A percentile compares a stretch with the other conserved stretches of the same genome.
phyloP scores from a whole-genome alignment of 371 early-diverging fungal species.

The Mortierella sp. region DNA sequence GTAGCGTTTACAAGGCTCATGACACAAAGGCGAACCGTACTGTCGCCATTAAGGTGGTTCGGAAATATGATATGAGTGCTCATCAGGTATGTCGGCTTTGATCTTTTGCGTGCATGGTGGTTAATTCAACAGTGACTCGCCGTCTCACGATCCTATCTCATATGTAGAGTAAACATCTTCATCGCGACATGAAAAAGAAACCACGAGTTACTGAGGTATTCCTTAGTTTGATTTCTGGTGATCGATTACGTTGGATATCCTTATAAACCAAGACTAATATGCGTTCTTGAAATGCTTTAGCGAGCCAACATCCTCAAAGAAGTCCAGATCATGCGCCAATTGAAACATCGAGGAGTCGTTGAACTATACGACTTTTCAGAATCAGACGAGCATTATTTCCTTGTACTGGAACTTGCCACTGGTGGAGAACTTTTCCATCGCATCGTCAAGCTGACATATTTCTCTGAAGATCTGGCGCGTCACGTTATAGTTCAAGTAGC shows the following conservation, averaged over 20 bases:
- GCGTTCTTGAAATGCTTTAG: conserved; percentile 54
- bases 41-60: conserved; percentile 90
- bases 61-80: conserved; percentile 70
- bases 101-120: neutral
- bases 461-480: conserved; percentile 81
- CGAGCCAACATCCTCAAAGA: conserved; percentile 88
- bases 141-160: neutral
- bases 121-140: neutral
- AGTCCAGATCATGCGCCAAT: conserved; percentile 85
- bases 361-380: conserved; percentile 75
- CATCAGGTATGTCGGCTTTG: conserved; percentile 62
- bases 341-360: conserved; percentile 85
- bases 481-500: conserved; percentile 83
- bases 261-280: neutral
- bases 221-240: neutral
- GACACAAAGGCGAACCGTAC: conserved; percentile 65
- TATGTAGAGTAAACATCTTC: conserved; percentile 52
- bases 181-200: conserved; percentile 62
- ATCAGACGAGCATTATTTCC: conserved; percentile 73
- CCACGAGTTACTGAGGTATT: conserved; percentile 64
- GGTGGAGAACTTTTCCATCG: conserved; percentile 92
- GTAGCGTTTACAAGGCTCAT: conserved; percentile 82
- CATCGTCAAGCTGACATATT: conserved; percentile 83
- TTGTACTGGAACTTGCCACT: conserved; percentile 86
- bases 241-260: neutral